Conservation (phyloP, 1,284 basidiomycete species). For the Sphagnurus paluster region DNA sequence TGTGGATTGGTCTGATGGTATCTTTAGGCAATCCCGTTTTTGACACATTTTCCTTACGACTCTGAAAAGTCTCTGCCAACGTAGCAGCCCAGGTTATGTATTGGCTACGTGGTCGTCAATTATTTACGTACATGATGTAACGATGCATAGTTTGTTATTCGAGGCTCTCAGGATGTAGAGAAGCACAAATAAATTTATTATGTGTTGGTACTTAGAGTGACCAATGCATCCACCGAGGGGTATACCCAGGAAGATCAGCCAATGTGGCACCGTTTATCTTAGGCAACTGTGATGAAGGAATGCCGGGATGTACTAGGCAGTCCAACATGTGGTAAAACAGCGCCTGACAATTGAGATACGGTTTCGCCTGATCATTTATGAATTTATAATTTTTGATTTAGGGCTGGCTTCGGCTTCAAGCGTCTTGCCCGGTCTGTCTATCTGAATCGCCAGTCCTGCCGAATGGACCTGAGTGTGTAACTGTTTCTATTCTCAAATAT, state of each 20-base stretch:
- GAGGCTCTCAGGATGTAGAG: neutral
- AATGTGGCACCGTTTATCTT: slow-evolving; percentile 58
- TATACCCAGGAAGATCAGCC: slow-evolving; percentile 51
- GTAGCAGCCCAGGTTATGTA: no score
- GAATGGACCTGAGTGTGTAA: no score
- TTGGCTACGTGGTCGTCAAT: no score
- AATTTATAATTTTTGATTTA: slow-evolving; percentile 32
- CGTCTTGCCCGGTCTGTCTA: neutral
- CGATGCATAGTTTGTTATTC: no score
- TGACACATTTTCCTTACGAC: no score
- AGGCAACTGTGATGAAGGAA: slow-evolving; percentile 58
- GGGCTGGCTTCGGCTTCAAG: slow-evolving; percentile 36
- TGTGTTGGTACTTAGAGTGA: slow-evolving; percentile 60
- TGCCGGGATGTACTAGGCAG: slow-evolving; percentile 37
- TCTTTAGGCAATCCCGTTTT: no score
- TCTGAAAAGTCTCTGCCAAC: no score
- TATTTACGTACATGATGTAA: no score
- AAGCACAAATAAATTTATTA: neutral
- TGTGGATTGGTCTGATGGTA: no score
- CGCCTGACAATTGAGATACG: slow-evolving; percentile 63
- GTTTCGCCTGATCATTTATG: slow-evolving; percentile 36
- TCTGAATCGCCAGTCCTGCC: no score
- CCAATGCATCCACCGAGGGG: slow-evolving; percentile 45
- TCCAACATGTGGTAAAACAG: slow-evolving; percentile 56
- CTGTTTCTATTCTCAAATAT: no score